Evolutionary conservation across 257 asterid genomes (phyloP).

Genomic region (Nicotiana benthamiana): DNA sequence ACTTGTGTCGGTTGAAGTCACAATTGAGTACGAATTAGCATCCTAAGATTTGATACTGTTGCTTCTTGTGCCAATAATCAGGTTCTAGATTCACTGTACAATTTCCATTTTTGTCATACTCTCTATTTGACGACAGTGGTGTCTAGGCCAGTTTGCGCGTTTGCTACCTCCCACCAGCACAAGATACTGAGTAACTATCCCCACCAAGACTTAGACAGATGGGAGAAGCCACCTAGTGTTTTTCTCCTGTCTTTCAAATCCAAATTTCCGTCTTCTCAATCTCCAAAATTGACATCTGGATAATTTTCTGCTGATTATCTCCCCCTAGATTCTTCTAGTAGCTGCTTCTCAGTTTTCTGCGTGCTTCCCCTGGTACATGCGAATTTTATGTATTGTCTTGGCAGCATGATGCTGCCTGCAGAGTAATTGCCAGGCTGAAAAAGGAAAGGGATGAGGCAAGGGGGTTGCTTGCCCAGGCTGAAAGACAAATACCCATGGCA

Average conservation of each 20-base stretch:
- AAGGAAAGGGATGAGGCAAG: slow-evolving; percentile 98
- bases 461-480: slow-evolving; percentile 69
- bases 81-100: not conserved
- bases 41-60: not conserved
- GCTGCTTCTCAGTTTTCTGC: not conserved
- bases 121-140: not conserved
- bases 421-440: slow-evolving; percentile 96
- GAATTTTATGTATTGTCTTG: slow-evolving; percentile 11
- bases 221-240: too few relatives aligned
- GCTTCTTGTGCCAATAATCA: not conserved
- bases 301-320: not conserved
- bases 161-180: too few relatives aligned
- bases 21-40: not conserved
- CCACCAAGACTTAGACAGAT: too few relatives aligned
- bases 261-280: not conserved
- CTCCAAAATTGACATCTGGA: not conserved
- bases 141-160: too few relatives aligned
- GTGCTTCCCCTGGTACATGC: not conserved
- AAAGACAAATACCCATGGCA: slow-evolving; percentile 70
- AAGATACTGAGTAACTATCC: too few relatives aligned
- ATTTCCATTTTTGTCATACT: not conserved
- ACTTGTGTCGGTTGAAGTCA: not conserved
- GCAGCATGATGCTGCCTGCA: slow-evolving; percentile 99
- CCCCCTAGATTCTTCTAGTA: not conserved
- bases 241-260: not conserved